Conservation (phyloP, 2,329 filamentous ascomycete species). For the Daldinia sp. region DNA sequence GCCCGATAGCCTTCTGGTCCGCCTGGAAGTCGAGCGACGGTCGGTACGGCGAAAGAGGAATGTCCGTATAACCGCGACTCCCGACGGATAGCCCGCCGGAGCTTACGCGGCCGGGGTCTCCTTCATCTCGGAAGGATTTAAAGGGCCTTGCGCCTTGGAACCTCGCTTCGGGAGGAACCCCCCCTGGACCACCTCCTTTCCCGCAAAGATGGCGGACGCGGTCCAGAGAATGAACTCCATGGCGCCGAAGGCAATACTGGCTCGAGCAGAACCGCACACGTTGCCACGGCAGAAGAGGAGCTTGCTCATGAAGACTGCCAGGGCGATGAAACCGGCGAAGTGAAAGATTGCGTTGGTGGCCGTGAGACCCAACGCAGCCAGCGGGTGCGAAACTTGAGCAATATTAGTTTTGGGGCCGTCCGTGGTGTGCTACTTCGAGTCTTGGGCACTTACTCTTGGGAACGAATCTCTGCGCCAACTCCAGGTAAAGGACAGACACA, state of each 20-base stretch:
- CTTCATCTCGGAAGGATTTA: slow-evolving; percentile 50
- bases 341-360: slow-evolving; percentile 63
- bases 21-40: slow-evolving; percentile 36
- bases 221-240: slow-evolving; percentile 64
- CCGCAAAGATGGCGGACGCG: slow-evolving; percentile 56
- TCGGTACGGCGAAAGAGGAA: slow-evolving; percentile 45
- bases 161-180: slow-evolving; percentile 42
- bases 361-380: slow-evolving; percentile 59
- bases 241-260: slow-evolving; percentile 62
- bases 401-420: slow-evolving; percentile 1
- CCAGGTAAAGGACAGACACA: slow-evolving; percentile 63
- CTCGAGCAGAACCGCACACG: slow-evolving; percentile 64
- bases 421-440: background rate
- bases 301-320: slow-evolving; percentile 63
- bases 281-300: slow-evolving; percentile 65
- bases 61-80: slow-evolving; percentile 42
- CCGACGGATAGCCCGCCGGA: slow-evolving; percentile 21
- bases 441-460: slow-evolving; percentile 49
- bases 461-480: slow-evolving; percentile 56
- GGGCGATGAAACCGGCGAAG: slow-evolving; percentile 66
- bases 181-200: slow-evolving; percentile 57
- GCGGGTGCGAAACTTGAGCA: slow-evolving; percentile 58
- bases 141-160: slow-evolving; percentile 36
- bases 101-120: slow-evolving; percentile 48
- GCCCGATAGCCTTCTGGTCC: slow-evolving; percentile 20